Base-by-base conservation (phyloP, 1,139 yeast species). In the Nakaseomyces nivariensis region DNA sequence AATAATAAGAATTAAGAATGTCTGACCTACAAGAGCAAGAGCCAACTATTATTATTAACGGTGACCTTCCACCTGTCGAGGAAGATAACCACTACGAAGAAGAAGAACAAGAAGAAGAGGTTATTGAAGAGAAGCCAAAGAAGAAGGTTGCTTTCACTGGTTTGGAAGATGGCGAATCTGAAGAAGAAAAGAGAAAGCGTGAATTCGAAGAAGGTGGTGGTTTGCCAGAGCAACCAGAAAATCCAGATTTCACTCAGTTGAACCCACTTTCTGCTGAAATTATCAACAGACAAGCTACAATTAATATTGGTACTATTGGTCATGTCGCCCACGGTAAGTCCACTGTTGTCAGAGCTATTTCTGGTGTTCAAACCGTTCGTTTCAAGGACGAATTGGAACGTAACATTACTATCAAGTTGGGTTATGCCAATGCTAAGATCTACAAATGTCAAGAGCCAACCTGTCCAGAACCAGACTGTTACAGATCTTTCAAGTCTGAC, bases 291-390 rank as follows among this genome's bases (percentile, higher is more conserved):
- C 99, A 94, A 74, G 99, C 99, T 52, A 94, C 99, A 50, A 89
- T 94, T 66, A 94, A 94, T 72, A 94, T 94, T 64, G 99, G 99
- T 71, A 94, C 98, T 54, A 92, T 92, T 71, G 98, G 98, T 55
- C 98, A 92, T 71, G 99, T 94, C 63, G 98, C 97, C 52, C 99
- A 94, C 75, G 99, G 99, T 73, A 94, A 94, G 71, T 85, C 96
- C 49, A 94, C 99, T 9, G 98, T 94, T 50, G 98, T 94, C 48
- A 86, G 95, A 73, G 99, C 99, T 57, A 94, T 94, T 59, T 90
- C 97, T 2, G 98, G 98, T 52, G 97, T 94, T 44, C 98, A 92
- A 71, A 94, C 98, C 17, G 98, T 94, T 58, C 86, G 98, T 72
- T 94, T 94, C 78, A 92, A 90, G 77, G 96, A 90, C 72, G 97